A percentile compares a stretch with the other conserved stretches of the same genome.
These are phyloP conservation scores for Trichosporon sp. DNA, from an alignment of 1,284 basidiomycete genomes.

Conservation along the genomic window DNA sequence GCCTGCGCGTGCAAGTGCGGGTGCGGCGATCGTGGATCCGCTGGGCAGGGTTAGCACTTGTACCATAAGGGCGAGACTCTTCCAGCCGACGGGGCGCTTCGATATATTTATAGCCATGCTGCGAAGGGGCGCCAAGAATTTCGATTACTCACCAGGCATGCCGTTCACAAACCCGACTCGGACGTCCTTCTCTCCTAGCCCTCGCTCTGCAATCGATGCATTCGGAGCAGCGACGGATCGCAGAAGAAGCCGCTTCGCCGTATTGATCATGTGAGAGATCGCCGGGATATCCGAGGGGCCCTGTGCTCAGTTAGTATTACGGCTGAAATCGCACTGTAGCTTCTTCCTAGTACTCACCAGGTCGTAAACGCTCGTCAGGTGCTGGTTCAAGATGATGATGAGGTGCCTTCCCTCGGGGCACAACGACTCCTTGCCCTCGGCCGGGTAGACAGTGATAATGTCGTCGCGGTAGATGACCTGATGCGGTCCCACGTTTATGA, in stretches of 20 bases:
- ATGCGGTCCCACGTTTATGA: constrained; percentile 36
- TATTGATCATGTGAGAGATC: constrained; percentile 47
- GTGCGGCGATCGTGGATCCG: constrained; percentile 51
- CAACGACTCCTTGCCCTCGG: constrained; percentile 47
- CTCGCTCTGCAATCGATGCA: constrained; percentile 20
- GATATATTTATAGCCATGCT: neutral
- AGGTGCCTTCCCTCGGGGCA: constrained; percentile 48
- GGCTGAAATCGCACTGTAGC: neutral
- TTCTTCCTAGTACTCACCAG: constrained; percentile 44
- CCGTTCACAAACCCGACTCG: constrained; percentile 48
- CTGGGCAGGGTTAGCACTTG: constrained; percentile 32
- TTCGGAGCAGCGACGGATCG: constrained; percentile 11
- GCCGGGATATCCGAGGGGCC: constrained; percentile 51
- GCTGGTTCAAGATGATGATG: constrained; percentile 49
- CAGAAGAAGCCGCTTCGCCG: constrained; percentile 37
- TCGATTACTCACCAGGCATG: constrained; percentile 39
- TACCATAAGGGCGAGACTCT: neutral
- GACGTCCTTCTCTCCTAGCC: constrained; percentile 33
- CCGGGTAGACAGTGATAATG: constrained; percentile 46
- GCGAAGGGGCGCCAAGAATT: constrained; percentile 3
- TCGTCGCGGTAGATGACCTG: constrained; percentile 46
- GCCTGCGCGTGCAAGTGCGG: constrained; percentile 54
- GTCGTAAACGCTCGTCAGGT: constrained; percentile 52
- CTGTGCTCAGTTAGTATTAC: constrained; percentile 30
- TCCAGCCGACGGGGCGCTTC: neutral